A percentile compares a stretch with the other conserved stretches of the same genome.
Evolutionary conservation across 768 basidiomycete species (phyloP).

Genomic region (Leccinum boreale): DNA sequence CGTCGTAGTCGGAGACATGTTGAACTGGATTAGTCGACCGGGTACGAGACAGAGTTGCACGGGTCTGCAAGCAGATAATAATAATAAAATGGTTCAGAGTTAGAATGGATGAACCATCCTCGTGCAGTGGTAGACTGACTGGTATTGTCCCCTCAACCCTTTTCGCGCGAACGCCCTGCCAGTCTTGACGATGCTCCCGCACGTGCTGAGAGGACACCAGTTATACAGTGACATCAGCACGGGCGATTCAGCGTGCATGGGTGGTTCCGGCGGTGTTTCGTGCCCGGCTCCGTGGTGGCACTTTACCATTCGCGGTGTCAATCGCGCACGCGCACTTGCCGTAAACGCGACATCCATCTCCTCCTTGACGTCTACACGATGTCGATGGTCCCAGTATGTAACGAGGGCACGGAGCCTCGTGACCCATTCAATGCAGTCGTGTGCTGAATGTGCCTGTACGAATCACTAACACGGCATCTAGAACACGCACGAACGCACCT

Average conservation of each 20-base stretch:
- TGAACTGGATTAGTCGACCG: slow-evolving; percentile 73
- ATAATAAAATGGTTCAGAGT: background rate
- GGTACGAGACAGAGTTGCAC: slow-evolving; percentile 71
- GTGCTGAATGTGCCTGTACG: slow-evolving; percentile 58
- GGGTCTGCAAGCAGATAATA: slow-evolving; percentile 40
- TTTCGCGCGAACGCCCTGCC: slow-evolving; percentile 73
- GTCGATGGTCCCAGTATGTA: slow-evolving; percentile 76
- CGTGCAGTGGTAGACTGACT: slow-evolving; percentile 44
- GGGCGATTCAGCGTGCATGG: slow-evolving; percentile 51
- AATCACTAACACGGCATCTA: slow-evolving; percentile 1
- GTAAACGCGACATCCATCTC: slow-evolving; percentile 77
- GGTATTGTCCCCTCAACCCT: slow-evolving; percentile 73
- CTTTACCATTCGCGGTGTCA: slow-evolving; percentile 51
- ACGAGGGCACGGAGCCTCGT: slow-evolving; percentile 65
- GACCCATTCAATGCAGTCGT: slow-evolving; percentile 82
- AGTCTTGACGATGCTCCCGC: slow-evolving; percentile 68
- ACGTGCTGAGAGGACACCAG: slow-evolving; percentile 83
- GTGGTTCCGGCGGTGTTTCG: slow-evolving; percentile 47
- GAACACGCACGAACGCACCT: slow-evolving; percentile 48
- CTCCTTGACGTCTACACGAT: slow-evolving; percentile 68
- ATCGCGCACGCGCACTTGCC: slow-evolving; percentile 45
- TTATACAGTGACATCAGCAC: slow-evolving; percentile 70
- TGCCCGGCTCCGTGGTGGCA: slow-evolving; percentile 34
- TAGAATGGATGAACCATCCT: background rate
- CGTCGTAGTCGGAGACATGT: slow-evolving; percentile 53